Percentiles rank a stretch among this genome's conserved stretches.
Conservation (phyloP, 2,329 filamentous ascomycete species). For the Niveomyces coronatus region DNA sequence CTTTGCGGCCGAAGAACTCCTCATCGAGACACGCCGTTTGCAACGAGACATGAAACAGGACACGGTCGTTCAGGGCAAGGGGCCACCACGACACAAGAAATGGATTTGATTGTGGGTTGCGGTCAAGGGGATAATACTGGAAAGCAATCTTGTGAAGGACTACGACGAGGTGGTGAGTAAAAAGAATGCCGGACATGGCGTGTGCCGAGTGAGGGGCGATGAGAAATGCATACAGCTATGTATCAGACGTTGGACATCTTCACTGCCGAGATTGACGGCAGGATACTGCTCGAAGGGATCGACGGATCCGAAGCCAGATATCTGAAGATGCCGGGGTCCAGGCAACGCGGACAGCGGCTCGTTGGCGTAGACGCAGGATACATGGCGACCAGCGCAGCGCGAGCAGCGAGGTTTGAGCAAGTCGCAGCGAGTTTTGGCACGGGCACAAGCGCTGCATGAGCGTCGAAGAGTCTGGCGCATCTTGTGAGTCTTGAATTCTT, state of each 20-base stretch:
- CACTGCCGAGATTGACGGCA: constrained; percentile 37
- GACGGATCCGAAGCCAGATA: constrained; percentile 15
- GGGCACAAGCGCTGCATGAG: constrained; percentile 46
- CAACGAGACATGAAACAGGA: constrained; percentile 47
- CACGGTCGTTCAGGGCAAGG: constrained; percentile 42
- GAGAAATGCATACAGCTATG: constrained; percentile 35
- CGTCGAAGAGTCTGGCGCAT: constrained; percentile 48
- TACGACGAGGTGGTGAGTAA: constrained; percentile 19
- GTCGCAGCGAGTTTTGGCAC: constrained; percentile 45
- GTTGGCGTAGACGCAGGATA: constrained; percentile 42
- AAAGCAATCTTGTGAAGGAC: constrained; percentile 48
- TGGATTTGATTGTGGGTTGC: constrained; percentile 41
- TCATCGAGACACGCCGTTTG: constrained; percentile 49
- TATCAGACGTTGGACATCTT: constrained; percentile 44
- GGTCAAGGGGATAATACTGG: constrained; percentile 48
- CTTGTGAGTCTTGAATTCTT: constrained; percentile 3
- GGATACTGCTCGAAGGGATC: constrained; percentile 50
- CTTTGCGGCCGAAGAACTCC: constrained; percentile 39
- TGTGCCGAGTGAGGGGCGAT: background rate
- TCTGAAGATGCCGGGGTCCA: constrained; percentile 2
- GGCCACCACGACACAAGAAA: constrained; percentile 53
- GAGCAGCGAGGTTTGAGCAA: constrained; percentile 43
- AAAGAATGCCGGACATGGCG: too few species aligned
- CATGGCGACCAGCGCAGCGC: constrained; percentile 39
- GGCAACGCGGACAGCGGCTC: constrained; percentile 30